Evolutionary conservation across 2,329 filamentous ascomycete genomes (phyloP).

Genomic region (Fusarium nodosum): DNA sequence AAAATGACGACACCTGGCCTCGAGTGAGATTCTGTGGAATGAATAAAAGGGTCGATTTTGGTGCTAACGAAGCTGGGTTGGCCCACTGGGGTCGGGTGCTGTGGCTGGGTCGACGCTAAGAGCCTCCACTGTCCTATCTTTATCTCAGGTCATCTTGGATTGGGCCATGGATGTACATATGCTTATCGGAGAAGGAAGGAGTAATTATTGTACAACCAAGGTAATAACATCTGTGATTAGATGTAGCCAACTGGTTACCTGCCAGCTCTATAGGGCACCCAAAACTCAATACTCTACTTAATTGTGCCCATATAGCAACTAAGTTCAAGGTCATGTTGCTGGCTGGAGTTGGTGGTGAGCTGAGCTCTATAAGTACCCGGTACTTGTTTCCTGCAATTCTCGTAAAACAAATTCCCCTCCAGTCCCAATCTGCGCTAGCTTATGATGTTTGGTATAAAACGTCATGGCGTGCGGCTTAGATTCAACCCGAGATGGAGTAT

Average conservation of each 20-base stretch:
- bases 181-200: slow-evolving; percentile 25
- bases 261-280: not conserved
- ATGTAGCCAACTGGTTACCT: not conserved
- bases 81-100: slow-evolving; percentile 9
- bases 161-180: slow-evolving; percentile 3
- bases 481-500: slow-evolving; percentile 35
- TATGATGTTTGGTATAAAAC: slow-evolving; percentile 33
- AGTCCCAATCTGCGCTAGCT: slow-evolving; percentile 27
- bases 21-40: slow-evolving; percentile 34
- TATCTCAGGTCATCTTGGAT: slow-evolving; percentile 34
- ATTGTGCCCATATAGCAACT: not conserved
- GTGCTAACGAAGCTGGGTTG: slow-evolving; percentile 5
- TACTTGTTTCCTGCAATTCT: slow-evolving; percentile 41
- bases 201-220: slow-evolving; percentile 5
- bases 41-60: slow-evolving; percentile 17
- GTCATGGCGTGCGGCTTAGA: slow-evolving; percentile 45
- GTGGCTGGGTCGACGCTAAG: slow-evolving; percentile 43
- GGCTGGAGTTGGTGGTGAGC: not conserved
- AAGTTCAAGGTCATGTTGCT: not conserved
- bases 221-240: not conserved
- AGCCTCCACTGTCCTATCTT: slow-evolving; percentile 35
- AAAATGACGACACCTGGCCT: slow-evolving; percentile 15
- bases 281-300: not conserved
- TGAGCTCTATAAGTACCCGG: slow-evolving; percentile 17
- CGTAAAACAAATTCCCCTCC: slow-evolving; percentile 37